These are phyloP conservation scores for Thinopyrum obtusiflorum DNA, from an alignment of 202 grass and related monocot species.

Conservation along the genomic window DNA sequence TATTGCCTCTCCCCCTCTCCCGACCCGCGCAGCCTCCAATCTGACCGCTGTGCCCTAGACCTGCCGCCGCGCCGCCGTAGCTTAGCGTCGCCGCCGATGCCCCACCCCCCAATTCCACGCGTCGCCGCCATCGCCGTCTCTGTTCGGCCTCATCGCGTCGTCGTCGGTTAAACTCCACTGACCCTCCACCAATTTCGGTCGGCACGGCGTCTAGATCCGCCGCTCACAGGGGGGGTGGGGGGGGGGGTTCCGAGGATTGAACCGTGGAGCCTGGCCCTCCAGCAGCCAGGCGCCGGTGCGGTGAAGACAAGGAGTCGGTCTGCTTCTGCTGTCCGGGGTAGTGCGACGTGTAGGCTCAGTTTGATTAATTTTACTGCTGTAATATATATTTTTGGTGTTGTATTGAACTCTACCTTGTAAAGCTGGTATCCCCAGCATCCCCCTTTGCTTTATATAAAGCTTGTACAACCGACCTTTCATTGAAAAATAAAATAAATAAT, in stretches of 20 bases:
- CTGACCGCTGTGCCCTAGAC: not conserved
- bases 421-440: not conserved
- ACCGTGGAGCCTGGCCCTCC: not conserved
- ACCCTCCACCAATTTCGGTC: not conserved
- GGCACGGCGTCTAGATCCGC: not conserved
- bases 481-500: not conserved
- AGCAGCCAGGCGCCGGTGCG: not conserved
- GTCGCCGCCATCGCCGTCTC: not conserved
- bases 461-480: not conserved
- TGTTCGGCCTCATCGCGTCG: not conserved
- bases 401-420: slow-evolving; percentile 1
- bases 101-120: too few relatives aligned
- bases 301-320: not conserved
- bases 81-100: not conserved
- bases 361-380: not conserved
- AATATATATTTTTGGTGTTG: not conserved
- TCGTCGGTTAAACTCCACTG: not conserved
- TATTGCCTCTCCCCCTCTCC: not conserved
- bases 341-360: not conserved
- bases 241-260: not conserved
- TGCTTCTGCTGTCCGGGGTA: not conserved
- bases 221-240: too few relatives aligned
- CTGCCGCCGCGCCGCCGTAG: not conserved
- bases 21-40: not conserved
- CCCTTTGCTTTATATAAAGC: slow-evolving; percentile 4